Evolutionary conservation across 179 eudicot genomes (phyloP).

Genomic region (Gypsophila paniculata): DNA sequence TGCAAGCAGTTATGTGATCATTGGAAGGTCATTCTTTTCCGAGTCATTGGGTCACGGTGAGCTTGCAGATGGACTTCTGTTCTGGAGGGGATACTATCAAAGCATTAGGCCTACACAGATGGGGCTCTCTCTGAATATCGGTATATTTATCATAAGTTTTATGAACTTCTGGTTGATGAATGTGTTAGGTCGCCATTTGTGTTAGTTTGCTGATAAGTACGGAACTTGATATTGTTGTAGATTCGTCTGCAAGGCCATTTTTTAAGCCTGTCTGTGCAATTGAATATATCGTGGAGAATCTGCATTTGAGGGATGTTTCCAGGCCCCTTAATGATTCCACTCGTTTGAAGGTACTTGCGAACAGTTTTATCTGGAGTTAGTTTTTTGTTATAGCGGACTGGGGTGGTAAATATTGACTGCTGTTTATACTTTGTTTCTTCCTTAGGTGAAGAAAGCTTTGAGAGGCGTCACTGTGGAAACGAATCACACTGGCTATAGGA

Average conservation of each 20-base stretch:
- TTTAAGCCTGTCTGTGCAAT: constrained; percentile 44
- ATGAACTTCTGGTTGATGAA: neutral
- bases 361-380: neutral
- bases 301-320: constrained; percentile 35
- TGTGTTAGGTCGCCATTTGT: neutral
- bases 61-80: constrained; percentile 59
- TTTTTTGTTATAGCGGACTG: neutral
- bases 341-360: constrained; percentile 49
- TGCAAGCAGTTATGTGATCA: constrained; percentile 44
- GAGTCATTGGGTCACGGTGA: constrained; percentile 34
- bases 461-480: constrained; percentile 46
- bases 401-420: neutral
- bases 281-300: constrained; percentile 41
- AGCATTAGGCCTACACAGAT: constrained; percentile 86
- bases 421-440: neutral
- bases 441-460: constrained; percentile 50
- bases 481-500: constrained; percentile 22
- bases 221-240: constrained; percentile 31
- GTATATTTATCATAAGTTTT: constrained; percentile 26
- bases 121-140: constrained; percentile 78
- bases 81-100: constrained; percentile 77
- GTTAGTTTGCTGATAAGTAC: neutral
- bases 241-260: constrained; percentile 72
- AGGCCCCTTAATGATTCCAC: constrained; percentile 49
- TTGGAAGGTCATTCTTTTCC: constrained; percentile 73